These are phyloP conservation scores for Amphibolis antarctica DNA, from an alignment of 106 monocot genomes.

Conservation along the genomic window DNA sequence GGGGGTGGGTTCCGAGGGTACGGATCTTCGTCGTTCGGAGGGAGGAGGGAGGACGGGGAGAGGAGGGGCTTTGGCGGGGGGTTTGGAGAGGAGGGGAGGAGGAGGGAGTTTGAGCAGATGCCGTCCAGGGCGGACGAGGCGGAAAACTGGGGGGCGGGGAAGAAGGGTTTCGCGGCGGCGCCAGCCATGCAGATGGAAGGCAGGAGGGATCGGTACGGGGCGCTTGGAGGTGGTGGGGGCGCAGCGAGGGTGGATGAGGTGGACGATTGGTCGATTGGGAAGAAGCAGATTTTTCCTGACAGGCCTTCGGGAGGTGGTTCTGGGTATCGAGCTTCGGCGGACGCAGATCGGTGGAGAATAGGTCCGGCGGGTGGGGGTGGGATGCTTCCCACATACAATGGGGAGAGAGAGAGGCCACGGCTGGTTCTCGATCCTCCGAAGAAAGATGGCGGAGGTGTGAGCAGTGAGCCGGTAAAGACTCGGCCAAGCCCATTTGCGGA, in stretches of 20 bases:
- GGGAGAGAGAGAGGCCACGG: conserved; percentile 43
- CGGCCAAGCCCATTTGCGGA: conserved; percentile 68
- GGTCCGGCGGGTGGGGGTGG: conserved; percentile 15
- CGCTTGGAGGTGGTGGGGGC: conserved; percentile 32
- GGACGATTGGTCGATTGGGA: conserved; percentile 58
- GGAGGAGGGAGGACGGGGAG: conserved; percentile 13
- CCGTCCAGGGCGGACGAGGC: conserved; percentile 81
- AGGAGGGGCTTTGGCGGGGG: conserved; percentile 31
- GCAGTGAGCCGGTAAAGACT: conserved; percentile 13
- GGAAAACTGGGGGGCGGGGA: conserved; percentile 65
- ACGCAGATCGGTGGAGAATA: conserved; percentile 58
- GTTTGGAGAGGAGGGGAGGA: conserved; percentile 42
- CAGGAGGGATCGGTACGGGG: conserved; percentile 37
- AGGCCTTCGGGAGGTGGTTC: conserved; percentile 22
- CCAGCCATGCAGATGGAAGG: conserved; percentile 14
- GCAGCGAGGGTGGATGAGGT: conserved; percentile 42
- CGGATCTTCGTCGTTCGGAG: conserved; percentile 27
- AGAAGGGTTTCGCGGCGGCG: conserved; percentile 35
- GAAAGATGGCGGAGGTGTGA: conserved; percentile 8
- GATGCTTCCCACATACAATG: conserved; percentile 20
- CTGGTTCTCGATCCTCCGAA: conserved; percentile 72
- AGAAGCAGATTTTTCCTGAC: conserved; percentile 32
- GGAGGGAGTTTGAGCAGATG: conserved; percentile 36
- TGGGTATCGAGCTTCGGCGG: conserved; percentile 41
- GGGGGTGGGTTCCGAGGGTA: conserved; percentile 51